Conservation (phyloP, 2,329 filamentous ascomycete genomes). For the Thielaviopsis musarum region DNA sequence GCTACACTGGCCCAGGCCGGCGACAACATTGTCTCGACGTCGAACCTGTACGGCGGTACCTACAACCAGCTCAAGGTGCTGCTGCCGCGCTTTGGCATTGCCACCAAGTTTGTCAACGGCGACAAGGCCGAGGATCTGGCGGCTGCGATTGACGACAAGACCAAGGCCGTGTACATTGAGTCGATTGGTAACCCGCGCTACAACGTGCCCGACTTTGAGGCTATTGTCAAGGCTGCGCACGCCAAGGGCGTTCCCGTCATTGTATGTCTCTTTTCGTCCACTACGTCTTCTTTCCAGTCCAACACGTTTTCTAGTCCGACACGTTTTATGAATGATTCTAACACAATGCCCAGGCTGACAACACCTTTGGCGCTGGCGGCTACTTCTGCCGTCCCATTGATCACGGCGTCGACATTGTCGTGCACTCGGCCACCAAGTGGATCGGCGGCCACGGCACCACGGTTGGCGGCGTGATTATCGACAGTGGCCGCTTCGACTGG, state of each 20-base stretch:
- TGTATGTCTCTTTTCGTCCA: conserved; percentile 21
- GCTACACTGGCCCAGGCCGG: conserved; percentile 68
- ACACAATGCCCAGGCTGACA: conserved; percentile 47
- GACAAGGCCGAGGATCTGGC: conserved; percentile 67
- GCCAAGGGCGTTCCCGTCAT: conserved; percentile 49
- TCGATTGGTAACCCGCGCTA: conserved; percentile 88
- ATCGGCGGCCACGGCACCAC: conserved; percentile 92
- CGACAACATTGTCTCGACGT: conserved; percentile 85
- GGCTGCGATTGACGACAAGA: conserved; percentile 75
- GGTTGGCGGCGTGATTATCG: conserved; percentile 70
- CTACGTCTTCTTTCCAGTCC: neutral
- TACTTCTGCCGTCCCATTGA: conserved; percentile 78
- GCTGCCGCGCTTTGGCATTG: conserved; percentile 71
- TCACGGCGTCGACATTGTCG: conserved; percentile 82
- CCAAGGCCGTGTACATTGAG: conserved; percentile 84
- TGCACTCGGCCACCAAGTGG: conserved; percentile 93
- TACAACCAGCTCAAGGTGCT: conserved; percentile 96
- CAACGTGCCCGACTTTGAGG: conserved; percentile 82
- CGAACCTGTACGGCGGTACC: conserved; percentile 84
- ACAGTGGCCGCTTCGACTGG: conserved; percentile 90
- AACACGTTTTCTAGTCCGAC: neutral
- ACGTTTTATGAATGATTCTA: too few species aligned
- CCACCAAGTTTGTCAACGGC: conserved; percentile 72
- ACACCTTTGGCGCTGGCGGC: conserved; percentile 87
- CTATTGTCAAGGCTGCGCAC: conserved; percentile 65